phyloP scores from a whole-genome alignment of 2,329 filamentous ascomycete species.

The Aspergillus nomiae region DNA sequence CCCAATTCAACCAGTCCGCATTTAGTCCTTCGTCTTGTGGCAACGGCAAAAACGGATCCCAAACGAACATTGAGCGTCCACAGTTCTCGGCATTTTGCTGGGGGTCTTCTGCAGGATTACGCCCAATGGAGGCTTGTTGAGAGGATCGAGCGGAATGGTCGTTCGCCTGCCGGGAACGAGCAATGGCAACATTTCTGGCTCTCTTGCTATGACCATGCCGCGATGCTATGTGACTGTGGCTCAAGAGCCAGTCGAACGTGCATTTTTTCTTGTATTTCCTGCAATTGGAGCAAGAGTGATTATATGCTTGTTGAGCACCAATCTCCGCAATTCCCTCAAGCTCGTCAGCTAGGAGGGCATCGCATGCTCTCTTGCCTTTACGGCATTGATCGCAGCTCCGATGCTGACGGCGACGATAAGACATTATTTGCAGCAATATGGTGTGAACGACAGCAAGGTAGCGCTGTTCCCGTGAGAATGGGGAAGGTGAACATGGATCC shows the following conservation, averaged over 20 bases:
- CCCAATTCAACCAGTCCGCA: neutral
- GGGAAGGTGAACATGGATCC: neutral
- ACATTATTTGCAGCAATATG: neutral
- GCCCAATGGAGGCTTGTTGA: neutral
- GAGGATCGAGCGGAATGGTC: neutral
- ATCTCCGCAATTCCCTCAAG: neutral
- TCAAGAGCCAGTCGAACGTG: neutral
- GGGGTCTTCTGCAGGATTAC: neutral
- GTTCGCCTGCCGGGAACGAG: neutral
- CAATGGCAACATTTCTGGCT: neutral
- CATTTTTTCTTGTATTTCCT: neutral
- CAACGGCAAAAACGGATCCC: neutral
- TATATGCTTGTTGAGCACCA: neutral
- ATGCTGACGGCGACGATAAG: constrained; percentile 7
- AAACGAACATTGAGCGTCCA: neutral
- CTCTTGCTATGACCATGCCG: neutral
- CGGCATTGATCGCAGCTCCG: constrained; percentile 13
- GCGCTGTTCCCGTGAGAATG: neutral
- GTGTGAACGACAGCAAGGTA: neutral
- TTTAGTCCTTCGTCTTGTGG: neutral
- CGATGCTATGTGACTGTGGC: neutral
- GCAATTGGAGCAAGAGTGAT: neutral
- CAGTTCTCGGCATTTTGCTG: neutral
- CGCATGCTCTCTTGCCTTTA: constrained; percentile 11
- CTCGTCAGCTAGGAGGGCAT: constrained; percentile 7